Evolutionary conservation across 805 yeast species (phyloP).

Genomic region (Pichia cephalocereana): DNA sequence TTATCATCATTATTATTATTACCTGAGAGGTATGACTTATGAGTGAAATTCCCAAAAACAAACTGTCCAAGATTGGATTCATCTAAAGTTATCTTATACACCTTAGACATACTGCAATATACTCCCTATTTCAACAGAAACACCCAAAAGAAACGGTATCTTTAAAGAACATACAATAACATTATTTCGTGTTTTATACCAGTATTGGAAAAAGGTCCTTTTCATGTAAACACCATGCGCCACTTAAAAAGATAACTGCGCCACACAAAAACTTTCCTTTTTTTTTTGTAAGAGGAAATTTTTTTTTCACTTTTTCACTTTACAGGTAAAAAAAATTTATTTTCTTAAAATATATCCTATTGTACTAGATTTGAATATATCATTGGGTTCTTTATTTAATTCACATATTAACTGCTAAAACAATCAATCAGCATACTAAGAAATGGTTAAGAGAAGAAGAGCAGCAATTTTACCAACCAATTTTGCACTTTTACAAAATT

Average conservation of each 20-base stretch:
- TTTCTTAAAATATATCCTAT: too few relatives aligned
- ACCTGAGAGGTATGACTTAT: background rate
- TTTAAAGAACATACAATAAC: too few relatives aligned
- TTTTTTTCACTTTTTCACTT: background rate
- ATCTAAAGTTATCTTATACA: background rate
- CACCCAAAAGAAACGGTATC: too few relatives aligned
- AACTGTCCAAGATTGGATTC: background rate
- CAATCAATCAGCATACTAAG: background rate
- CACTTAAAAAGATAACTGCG: background rate
- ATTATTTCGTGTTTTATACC: too few relatives aligned
- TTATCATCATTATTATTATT: background rate
- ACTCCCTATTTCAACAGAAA: too few relatives aligned
- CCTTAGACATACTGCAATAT: background rate
- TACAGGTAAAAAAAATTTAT: background rate
- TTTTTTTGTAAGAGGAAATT: background rate
- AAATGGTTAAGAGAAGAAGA: slow-evolving; percentile 81
- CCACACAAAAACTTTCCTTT: background rate
- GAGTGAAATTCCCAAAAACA: background rate
- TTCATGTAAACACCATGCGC: background rate
- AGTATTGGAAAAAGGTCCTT: too few relatives aligned
- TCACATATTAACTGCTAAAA: too few relatives aligned
- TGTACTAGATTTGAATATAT: too few relatives aligned
- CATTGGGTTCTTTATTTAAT: too few relatives aligned
- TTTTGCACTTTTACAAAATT: slow-evolving; percentile 81
- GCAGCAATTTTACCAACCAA: slow-evolving; percentile 91